Conservation (phyloP, 495 filamentous ascomycete genomes). For the Hypoxylon trugodes region DNA sequence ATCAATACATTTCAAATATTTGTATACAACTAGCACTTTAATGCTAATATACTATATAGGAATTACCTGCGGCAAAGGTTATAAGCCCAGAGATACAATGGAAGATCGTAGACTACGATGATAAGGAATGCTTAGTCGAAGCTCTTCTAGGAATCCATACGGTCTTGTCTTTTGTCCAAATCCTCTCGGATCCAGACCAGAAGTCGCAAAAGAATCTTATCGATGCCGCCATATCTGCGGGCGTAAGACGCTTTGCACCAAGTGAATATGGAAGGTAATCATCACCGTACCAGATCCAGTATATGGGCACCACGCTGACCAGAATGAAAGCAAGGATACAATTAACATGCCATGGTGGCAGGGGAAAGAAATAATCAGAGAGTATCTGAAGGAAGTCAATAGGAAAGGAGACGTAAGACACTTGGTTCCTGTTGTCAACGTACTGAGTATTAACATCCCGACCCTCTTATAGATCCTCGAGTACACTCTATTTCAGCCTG, state of each 20-base stretch:
- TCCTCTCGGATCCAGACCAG: slow-evolving; percentile 47
- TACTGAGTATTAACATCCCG: neutral
- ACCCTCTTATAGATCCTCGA: slow-evolving; percentile 58
- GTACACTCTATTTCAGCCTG: slow-evolving; percentile 66
- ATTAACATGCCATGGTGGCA: slow-evolving; percentile 58
- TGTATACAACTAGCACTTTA: neutral
- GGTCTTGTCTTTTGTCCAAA: slow-evolving; percentile 61
- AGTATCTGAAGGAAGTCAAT: slow-evolving; percentile 63
- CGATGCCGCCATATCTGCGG: slow-evolving; percentile 59
- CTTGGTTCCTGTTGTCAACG: no score
- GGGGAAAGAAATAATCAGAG: slow-evolving; percentile 55
- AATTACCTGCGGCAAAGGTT: slow-evolving; percentile 22
- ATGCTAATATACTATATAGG: slow-evolving; percentile 18
- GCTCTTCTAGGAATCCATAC: slow-evolving; percentile 60
- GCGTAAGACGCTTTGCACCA: slow-evolving; percentile 64
- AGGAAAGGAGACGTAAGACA: slow-evolving; percentile 54
- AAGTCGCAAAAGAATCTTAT: slow-evolving; percentile 57
- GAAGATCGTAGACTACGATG: slow-evolving; percentile 56
- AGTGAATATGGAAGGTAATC: slow-evolving; percentile 55
- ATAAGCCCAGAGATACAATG: slow-evolving; percentile 42
- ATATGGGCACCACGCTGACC: neutral
- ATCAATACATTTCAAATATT: slow-evolving; percentile 4
- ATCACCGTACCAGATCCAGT: neutral
- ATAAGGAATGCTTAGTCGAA: slow-evolving; percentile 46
- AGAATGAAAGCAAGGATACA: slow-evolving; percentile 16